A percentile compares a stretch with the other conserved stretches of the same genome.
These are phyloP conservation scores for Phialemonium atrogriseum DNA, from an alignment of 2,329 filamentous ascomycete genomes.

Conservation along the genomic window DNA sequence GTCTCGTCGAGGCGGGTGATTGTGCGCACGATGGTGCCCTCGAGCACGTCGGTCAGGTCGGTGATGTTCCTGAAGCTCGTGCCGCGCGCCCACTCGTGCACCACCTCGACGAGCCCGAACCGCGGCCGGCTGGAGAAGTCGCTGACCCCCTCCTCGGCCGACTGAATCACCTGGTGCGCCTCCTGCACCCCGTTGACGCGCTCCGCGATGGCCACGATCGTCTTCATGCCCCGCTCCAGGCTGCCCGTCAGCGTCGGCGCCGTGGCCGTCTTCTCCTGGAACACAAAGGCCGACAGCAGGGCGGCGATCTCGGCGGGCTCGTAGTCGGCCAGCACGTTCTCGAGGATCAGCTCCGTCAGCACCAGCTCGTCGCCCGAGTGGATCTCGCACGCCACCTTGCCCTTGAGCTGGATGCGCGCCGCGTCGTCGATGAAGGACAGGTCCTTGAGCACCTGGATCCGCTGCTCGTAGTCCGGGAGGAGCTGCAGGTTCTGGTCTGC, in stretches of 20 bases:
- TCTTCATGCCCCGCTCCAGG: conserved; percentile 73
- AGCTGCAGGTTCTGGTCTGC: conserved; percentile 95
- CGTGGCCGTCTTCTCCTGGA: conserved; percentile 89
- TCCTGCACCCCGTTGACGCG: conserved; percentile 89
- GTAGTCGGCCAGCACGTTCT: conserved; percentile 92
- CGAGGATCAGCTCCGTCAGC: conserved; percentile 88
- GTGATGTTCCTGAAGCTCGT: conserved; percentile 99
- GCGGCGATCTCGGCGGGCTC: conserved; percentile 96
- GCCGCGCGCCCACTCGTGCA: conserved; percentile 95
- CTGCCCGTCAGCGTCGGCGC: conserved; percentile 74
- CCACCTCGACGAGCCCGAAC: conserved; percentile 93
- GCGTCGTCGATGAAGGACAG: conserved; percentile 85
- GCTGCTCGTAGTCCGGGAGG: conserved; percentile 92
- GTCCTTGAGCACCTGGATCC: conserved; percentile 84
- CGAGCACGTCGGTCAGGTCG: conserved; percentile 88
- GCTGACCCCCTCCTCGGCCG: conserved; percentile 80
- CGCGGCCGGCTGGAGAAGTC: conserved; percentile 82
- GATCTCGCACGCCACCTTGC: conserved; percentile 96
- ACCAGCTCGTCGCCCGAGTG: conserved; percentile 96
- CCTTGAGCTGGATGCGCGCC: conserved; percentile 86
- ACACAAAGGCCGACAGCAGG: conserved; percentile 87
- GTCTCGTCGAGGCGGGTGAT: conserved; percentile 94
- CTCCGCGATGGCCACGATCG: conserved; percentile 83
- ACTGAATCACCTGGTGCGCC: conserved; percentile 83
- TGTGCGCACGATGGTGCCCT: conserved; percentile 92